phyloP scores from a whole-genome alignment of 352 stramenopile genomes.

The Globisporangium mamillatum region DNA sequence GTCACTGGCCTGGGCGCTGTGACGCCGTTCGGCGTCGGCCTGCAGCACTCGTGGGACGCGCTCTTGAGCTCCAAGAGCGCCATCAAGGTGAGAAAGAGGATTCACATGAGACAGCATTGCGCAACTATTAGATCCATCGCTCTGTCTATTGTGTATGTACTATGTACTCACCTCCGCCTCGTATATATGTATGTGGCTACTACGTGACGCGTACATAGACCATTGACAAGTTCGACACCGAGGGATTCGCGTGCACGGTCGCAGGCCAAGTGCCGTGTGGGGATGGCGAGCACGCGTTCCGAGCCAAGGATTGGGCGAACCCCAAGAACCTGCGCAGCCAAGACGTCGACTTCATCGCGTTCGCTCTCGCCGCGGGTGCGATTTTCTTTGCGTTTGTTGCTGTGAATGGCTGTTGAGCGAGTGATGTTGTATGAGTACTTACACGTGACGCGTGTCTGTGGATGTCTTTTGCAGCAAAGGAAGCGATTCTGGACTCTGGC shows the following conservation, averaged over 20 bases:
- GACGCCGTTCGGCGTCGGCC: slow-evolving; percentile 87
- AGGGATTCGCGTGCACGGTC: slow-evolving; percentile 65
- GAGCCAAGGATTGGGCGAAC: slow-evolving; percentile 68
- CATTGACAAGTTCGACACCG: slow-evolving; percentile 53
- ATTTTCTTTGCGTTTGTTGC: background rate
- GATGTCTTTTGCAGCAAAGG: slow-evolving; percentile 39
- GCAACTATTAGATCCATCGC: background rate
- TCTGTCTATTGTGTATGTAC: background rate
- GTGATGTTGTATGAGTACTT: background rate
- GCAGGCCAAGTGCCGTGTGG: slow-evolving; percentile 66
- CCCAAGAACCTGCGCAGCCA: slow-evolving; percentile 64
- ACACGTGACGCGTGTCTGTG: background rate
- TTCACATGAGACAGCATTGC: background rate
- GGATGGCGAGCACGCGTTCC: slow-evolving; percentile 49
- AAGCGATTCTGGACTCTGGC: slow-evolving; percentile 77
- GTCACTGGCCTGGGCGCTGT: slow-evolving; percentile 91
- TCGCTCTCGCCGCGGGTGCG: slow-evolving; percentile 76
- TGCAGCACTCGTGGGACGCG: slow-evolving; percentile 77
- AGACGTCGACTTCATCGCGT: slow-evolving; percentile 85
- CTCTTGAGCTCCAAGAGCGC: slow-evolving; percentile 78
- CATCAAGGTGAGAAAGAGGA: slow-evolving; percentile 31
- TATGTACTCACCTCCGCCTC: background rate
- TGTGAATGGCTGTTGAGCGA: background rate
- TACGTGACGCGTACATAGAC: slow-evolving; percentile 24
- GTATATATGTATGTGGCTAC: background rate